phyloP scores from a whole-genome alignment of 2,329 filamentous ascomycete species.

The Ceratocystis cacaofunesta region DNA sequence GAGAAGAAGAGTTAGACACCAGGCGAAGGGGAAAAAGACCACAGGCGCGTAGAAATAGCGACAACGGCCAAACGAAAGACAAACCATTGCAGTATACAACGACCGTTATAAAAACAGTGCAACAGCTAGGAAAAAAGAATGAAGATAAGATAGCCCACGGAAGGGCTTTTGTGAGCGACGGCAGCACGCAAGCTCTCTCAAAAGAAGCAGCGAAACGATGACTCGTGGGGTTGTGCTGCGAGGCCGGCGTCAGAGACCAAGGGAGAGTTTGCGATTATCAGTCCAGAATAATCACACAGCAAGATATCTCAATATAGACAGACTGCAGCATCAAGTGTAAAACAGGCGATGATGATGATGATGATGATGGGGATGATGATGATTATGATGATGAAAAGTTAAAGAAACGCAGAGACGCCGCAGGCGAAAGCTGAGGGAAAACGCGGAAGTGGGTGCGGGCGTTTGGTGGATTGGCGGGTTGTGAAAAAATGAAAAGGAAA shows the following conservation, averaged over 20 bases:
- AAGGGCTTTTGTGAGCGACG: neutral
- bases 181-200: neutral
- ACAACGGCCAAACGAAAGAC: neutral
- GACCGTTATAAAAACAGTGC: neutral
- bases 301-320: neutral
- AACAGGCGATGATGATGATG: neutral
- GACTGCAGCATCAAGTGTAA: neutral
- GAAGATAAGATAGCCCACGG: neutral
- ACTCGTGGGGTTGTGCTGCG: neutral
- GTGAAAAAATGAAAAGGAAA: slow-evolving; percentile 4
- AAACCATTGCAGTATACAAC: neutral
- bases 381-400: neutral
- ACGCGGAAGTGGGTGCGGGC: neutral
- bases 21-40: neutral
- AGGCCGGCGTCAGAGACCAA: neutral
- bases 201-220: neutral
- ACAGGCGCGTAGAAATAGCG: neutral
- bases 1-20: slow-evolving; percentile 7
- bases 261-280: neutral
- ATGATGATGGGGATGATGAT: too few species aligned
- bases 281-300: neutral
- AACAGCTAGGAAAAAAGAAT: neutral
- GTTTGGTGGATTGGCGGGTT: neutral
- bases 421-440: neutral
- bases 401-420: neutral